phyloP scores from a whole-genome alignment of 225 moss, liverwort and hornwort species.

The Ulota crispa region DNA sequence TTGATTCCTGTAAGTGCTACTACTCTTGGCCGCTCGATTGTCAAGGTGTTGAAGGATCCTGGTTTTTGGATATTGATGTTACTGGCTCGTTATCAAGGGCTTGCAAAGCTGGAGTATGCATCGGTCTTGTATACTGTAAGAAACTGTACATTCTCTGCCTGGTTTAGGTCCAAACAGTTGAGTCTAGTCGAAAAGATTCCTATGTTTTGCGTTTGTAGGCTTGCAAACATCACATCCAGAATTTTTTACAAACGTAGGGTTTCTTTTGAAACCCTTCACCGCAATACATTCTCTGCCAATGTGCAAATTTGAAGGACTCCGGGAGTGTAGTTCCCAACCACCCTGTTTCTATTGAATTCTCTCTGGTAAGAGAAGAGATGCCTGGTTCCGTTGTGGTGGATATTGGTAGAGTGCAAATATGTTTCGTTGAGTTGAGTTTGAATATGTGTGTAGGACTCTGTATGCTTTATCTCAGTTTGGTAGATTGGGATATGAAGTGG shows the following conservation, averaged over 20 bases:
- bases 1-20: background rate
- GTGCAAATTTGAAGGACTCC: background rate
- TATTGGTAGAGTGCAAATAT: background rate
- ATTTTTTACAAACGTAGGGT: background rate
- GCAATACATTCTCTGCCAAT: background rate
- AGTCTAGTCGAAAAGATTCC: background rate
- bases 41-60: slow-evolving; percentile 2
- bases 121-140: background rate
- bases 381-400: background rate
- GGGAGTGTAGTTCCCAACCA: background rate
- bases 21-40: background rate
- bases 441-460: background rate
- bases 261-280: background rate
- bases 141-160: background rate
- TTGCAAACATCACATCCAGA: background rate
- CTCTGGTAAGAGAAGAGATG: background rate
- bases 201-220: background rate
- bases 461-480: background rate
- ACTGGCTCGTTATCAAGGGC: background rate
- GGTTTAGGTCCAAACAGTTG: background rate
- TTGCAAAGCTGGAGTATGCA: slow-evolving; percentile 11
- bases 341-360: background rate
- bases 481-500: background rate
- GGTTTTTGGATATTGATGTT: background rate
- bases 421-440: background rate